Conservation (phyloP, 1,139 yeast genomes). For the Taiozyma sp. region DNA sequence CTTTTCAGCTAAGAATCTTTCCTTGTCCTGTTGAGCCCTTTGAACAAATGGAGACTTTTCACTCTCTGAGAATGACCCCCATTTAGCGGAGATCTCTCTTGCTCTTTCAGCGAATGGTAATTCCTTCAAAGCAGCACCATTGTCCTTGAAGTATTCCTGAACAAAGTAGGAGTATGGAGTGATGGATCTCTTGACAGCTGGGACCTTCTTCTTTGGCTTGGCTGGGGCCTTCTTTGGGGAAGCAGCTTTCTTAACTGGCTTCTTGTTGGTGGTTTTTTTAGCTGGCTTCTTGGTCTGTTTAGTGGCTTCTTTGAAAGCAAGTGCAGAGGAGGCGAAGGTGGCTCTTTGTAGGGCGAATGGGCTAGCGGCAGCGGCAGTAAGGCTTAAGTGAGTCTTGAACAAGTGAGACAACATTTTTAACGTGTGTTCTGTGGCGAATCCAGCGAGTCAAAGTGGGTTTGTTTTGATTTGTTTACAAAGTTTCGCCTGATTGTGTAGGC, state of each 20-base stretch:
- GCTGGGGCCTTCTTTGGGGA: background rate
- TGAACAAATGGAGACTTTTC: conserved; percentile 17
- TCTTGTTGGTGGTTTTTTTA: too few species aligned
- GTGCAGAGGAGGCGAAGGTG: conserved; percentile 8
- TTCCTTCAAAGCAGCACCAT: conserved; percentile 10
- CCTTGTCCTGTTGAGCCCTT: conserved; percentile 8
- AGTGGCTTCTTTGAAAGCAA: conserved; percentile 4
- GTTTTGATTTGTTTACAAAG: background rate
- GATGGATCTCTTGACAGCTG: conserved; percentile 8
- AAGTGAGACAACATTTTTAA: background rate
- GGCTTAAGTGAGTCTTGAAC: background rate
- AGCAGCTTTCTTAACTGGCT: conserved; percentile 4
- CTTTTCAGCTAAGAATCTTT: conserved; percentile 12
- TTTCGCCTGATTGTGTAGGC: background rate
- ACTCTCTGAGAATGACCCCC: conserved; percentile 22
- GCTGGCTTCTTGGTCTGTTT: conserved; percentile 5
- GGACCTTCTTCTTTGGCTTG: conserved; percentile 4
- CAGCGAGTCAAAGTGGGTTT: background rate
- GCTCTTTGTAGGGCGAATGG: conserved; percentile 4
- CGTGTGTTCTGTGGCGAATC: background rate
- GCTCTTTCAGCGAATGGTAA: conserved; percentile 11
- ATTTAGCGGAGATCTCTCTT: conserved; percentile 13
- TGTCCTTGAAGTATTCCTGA: conserved; percentile 7
- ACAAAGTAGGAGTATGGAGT: conserved; percentile 13
- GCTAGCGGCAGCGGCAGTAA: conserved; percentile 2